These are phyloP conservation scores for Plicaturopsis crispa DNA, from an alignment of 768 basidiomycete species.

Conservation along the genomic window DNA sequence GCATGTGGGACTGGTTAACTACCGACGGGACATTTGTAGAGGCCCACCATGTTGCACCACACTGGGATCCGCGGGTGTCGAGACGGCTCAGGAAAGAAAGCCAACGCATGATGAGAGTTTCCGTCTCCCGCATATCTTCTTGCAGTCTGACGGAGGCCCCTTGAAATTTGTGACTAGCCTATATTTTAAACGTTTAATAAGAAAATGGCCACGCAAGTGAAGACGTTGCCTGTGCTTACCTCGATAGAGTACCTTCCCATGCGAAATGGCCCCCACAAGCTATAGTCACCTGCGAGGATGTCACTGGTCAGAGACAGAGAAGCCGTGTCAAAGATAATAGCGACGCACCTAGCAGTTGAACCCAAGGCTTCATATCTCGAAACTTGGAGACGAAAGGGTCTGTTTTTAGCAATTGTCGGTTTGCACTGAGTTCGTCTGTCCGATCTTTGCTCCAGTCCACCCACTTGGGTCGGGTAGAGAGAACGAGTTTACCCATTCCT, in stretches of 20 bases:
- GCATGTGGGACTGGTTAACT: background rate
- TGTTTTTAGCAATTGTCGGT: too few species aligned
- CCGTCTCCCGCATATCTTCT: constrained; percentile 3
- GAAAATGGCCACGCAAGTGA: background rate
- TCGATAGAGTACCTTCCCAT: constrained; percentile 6
- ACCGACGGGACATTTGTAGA: constrained; percentile 1
- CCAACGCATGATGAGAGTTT: constrained; percentile 3
- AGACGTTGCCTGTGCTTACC: background rate
- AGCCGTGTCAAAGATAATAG: too few species aligned
- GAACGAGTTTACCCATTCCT: constrained; percentile 5
- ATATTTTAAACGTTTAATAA: background rate
- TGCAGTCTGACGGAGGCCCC: constrained; percentile 7
- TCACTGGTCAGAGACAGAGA: too few species aligned
- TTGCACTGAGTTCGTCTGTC: background rate
- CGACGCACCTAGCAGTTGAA: background rate
- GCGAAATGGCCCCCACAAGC: constrained; percentile 3
- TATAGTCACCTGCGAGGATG: constrained; percentile 1
- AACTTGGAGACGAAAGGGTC: background rate
- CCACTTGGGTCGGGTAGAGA: constrained; percentile 5
- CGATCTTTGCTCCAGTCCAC: background rate
- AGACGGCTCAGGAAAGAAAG: background rate
- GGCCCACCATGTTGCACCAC: constrained; percentile 2
- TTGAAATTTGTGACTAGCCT: constrained; percentile 6
- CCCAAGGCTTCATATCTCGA: background rate
- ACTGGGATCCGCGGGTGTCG: background rate